Evolutionary conservation across 2,329 filamentous ascomycete species (phyloP), one percentile per base, ranked within the genome.

Genomic region (Ophiostoma triangulosporum): DNA sequence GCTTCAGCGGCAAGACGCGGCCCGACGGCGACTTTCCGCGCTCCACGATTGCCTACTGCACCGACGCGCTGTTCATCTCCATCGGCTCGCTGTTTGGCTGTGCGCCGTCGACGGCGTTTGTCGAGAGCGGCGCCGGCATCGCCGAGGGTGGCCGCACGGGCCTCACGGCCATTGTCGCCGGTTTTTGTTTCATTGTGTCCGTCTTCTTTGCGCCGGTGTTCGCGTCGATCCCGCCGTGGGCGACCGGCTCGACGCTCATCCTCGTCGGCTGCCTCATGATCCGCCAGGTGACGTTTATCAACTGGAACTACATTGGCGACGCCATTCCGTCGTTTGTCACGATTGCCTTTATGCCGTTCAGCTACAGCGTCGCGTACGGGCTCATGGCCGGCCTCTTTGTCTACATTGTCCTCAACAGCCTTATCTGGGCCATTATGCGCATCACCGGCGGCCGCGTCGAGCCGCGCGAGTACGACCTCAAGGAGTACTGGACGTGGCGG

Each of bases 211-310:
- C 84, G 0, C 84, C 84, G 0, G 82, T 88, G 29, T 84, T 88
- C 59, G 84, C 85, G 1, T 87, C 83, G 0, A 84, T 88, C 14
- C 85, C 85, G 1, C 83, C 84, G 0, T 88, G 84, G 83, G 85
- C 85, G 1, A 88, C 85, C 0, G 85, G 85, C 6, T 81, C 81
- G 57, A 86, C 84, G 0, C 71, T 89, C 11, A 73, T 89, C 59
- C 71, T 89, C 59, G 82, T 88, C 26, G 85, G 85, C 4, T 86
- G 82, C 60, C 75, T 88, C 68, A 89, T 89, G 85, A 83, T 86
- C 58, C 80, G 83, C 8, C 82, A 86, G 62, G 82, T 86, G 52
- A 81, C 78, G 20, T 78, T 82, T 52, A 81, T 88, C 68, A 88
- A 88, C 68, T 88, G 85, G 85, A 70, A 73, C 20, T 88, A 87